Conservation (phyloP, 2,329 filamentous ascomycete genomes). For the Helotiales sp. region DNA sequence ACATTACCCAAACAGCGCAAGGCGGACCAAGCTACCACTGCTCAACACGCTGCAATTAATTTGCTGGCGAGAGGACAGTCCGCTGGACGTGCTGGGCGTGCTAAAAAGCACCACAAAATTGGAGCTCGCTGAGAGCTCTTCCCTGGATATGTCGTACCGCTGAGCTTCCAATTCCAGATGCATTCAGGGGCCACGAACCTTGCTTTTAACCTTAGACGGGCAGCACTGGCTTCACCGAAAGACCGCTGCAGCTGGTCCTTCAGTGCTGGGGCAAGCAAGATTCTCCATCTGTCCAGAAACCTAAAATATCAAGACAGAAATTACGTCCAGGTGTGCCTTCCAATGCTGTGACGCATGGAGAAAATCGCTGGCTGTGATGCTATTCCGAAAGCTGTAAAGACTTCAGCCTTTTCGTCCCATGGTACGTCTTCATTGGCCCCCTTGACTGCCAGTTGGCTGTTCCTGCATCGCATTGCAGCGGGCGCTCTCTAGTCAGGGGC, state of each 20-base stretch:
- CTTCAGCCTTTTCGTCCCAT: constrained; percentile 2
- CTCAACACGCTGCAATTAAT: neutral
- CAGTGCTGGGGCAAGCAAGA: neutral
- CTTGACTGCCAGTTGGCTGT: neutral
- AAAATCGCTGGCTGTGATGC: neutral
- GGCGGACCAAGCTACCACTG: neutral
- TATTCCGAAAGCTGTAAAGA: neutral
- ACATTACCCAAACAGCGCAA: neutral
- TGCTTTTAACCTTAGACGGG: neutral
- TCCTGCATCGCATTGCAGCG: neutral
- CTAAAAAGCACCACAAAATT: neutral
- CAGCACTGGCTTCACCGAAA: neutral
- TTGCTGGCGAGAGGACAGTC: too few relatives aligned
- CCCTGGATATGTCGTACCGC: constrained; percentile 9
- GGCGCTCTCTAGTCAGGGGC: neutral
- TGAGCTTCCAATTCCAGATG: constrained; percentile 12
- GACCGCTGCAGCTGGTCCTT: neutral
- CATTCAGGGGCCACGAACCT: constrained; percentile 2
- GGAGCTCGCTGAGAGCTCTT: neutral
- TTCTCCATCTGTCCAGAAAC: too few relatives aligned
- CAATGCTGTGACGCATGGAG: neutral
- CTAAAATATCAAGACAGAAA: too few relatives aligned
- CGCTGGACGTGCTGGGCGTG: neutral
- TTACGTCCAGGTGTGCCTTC: neutral
- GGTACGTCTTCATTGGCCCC: neutral